These are phyloP conservation scores for Brachypodium distachyon DNA, from an alignment of 202 grass and related monocot species.

Conservation along the genomic window DNA sequence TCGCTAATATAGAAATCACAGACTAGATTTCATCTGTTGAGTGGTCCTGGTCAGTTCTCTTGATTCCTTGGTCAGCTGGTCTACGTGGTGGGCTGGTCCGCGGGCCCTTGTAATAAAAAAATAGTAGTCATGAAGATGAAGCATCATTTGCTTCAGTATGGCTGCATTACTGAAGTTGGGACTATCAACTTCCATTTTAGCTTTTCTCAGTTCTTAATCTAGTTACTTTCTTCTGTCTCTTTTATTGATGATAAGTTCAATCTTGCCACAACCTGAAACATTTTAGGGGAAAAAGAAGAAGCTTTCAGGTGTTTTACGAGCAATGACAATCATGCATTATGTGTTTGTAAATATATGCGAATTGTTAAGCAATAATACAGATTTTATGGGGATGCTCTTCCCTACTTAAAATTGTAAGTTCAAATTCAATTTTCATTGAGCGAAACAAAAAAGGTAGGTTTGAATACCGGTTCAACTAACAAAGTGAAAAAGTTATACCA, in stretches of 20 bases:
- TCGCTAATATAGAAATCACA: neutral
- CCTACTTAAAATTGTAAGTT: too few species aligned
- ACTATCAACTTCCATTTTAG: constrained; percentile 1
- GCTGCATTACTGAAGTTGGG: neutral
- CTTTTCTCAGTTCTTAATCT: neutral
- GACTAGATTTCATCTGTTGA: neutral
- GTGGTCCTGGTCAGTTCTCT: neutral
- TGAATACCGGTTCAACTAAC: too few species aligned
- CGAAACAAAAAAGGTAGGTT: too few species aligned
- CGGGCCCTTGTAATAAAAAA: neutral
- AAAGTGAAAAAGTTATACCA: too few species aligned
- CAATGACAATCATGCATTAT: neutral
- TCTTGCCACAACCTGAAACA: neutral
- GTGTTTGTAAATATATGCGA: too few species aligned
- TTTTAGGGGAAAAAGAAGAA: neutral
- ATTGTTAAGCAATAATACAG: too few species aligned
- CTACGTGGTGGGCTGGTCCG: neutral
- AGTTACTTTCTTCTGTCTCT: neutral
- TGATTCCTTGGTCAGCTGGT: neutral
- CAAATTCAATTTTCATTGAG: too few species aligned
- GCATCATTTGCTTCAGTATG: constrained; percentile 1
- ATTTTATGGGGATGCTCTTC: too few species aligned
- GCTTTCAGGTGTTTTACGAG: neutral
- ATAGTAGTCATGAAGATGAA: neutral
- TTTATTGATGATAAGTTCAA: neutral